Base-by-base conservation (phyloP, 805 yeast genomes). In the Grigorovia transvaalensis region DNA sequence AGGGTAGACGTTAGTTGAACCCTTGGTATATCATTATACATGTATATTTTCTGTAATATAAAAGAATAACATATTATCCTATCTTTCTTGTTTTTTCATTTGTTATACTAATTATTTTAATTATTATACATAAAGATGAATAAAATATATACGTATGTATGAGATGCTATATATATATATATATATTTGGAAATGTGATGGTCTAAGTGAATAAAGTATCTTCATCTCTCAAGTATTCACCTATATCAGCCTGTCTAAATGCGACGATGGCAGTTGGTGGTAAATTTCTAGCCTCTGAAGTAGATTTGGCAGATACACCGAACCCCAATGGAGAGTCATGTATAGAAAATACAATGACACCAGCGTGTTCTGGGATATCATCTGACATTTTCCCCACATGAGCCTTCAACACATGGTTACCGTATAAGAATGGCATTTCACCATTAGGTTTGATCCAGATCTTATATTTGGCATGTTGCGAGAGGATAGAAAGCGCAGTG, bases 301-400 rank as follows among this genome's bases (percentile, higher is more conserved):
- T 89, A 35, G 95, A 82, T 70, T 88, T 90, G 38, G 98, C 90
- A 62, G 90, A 79, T 12, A 93, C 95, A 54, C 99, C 99, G 63
- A 93, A 93, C 0, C 99, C 99, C 51, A 91, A 74, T 19, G 99
- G 96, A 33, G 83, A 79, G 68, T 93, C 99, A 53, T 77, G 75
- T 98, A 93, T 93, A 9, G 96, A 84, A 61, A 79, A 88, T 15
- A 93, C 84, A 58, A 93, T 77, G 20, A 93, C 90, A 64, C 99
- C 99, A 1, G 96, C 93, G 65, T 93, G 99, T 69, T 91, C 98
- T 33, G 98, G 98, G 51, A 93, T 87, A 65, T 93, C 98, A 59
- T 93, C 99, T 51, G 95, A 85, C 86, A 93, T 88, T 62, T 89
- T 84, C 40, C 99, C 99, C 52, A 93, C 77, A 66, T 93, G 99